These are phyloP conservation scores for Puccinia novopanici DNA, from an alignment of 1,284 basidiomycete genomes.

Conservation along the genomic window DNA sequence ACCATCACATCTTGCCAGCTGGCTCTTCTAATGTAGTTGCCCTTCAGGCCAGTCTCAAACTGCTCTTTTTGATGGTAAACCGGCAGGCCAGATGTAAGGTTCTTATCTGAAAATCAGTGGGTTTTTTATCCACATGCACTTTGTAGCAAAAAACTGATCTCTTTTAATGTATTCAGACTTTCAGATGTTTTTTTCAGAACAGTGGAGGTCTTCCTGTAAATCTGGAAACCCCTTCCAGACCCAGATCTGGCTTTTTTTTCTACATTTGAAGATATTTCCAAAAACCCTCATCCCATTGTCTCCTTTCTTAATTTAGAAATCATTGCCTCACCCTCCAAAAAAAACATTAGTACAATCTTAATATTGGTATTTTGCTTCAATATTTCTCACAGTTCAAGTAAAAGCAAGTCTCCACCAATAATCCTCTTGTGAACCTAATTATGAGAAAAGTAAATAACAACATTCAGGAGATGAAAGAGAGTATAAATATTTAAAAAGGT, in stretches of 20 bases:
- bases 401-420: constrained; percentile 82
- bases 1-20: constrained; percentile 20
- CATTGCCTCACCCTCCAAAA: too few relatives aligned
- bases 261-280: too few relatives aligned
- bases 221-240: too few relatives aligned
- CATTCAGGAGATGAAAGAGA: constrained; percentile 23
- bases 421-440: constrained; percentile 81
- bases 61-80: constrained; percentile 46
- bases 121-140: constrained; percentile 57
- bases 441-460: neutral
- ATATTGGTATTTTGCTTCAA: constrained; percentile 71
- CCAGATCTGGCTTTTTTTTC: too few relatives aligned
- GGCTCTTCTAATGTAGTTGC: constrained; percentile 19
- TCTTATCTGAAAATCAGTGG: neutral
- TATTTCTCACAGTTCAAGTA: constrained; percentile 79
- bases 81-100: constrained; percentile 23
- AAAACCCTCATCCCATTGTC: too few relatives aligned
- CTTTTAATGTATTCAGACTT: constrained; percentile 61
- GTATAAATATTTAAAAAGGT: neutral
- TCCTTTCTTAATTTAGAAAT: too few relatives aligned
- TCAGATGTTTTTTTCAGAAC: constrained; percentile 49
- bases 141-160: constrained; percentile 57
- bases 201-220: too few relatives aligned
- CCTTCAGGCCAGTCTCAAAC: constrained; percentile 36
- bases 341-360: constrained; percentile 83